Evolutionary conservation across 257 asterid species (phyloP).

Genomic region (Misopates orontium): DNA sequence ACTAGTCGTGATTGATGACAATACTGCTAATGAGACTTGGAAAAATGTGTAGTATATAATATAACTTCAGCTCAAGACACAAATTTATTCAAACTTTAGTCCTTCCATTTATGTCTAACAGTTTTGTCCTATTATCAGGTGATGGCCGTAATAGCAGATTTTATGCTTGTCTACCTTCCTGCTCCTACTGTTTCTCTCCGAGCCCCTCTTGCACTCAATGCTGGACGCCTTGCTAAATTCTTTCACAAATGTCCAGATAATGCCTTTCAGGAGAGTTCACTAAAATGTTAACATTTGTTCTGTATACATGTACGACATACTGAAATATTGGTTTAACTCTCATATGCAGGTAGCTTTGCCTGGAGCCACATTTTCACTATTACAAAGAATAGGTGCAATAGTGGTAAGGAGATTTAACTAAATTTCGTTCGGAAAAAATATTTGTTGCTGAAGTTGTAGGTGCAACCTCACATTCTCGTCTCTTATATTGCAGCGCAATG

Average conservation of each 20-base stretch:
- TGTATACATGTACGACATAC: conserved; percentile 2
- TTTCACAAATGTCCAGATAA: conserved; percentile 82
- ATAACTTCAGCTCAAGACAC: too few relatives aligned
- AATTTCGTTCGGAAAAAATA: neutral
- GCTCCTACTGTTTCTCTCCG: conserved; percentile 98
- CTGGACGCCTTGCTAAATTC: conserved; percentile 79
- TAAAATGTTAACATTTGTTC: neutral
- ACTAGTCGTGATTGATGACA: too few relatives aligned
- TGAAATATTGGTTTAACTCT: conserved; percentile 22
- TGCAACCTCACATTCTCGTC: conserved; percentile 18
- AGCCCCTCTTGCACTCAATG: conserved; percentile 61
- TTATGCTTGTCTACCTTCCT: conserved; percentile 96
- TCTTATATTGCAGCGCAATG: conserved; percentile 66
- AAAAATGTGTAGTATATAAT: too few relatives aligned
- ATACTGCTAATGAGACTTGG: too few relatives aligned
- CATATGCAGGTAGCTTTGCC: conserved; percentile 65
- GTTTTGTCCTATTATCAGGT: conserved; percentile 43
- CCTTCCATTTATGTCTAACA: too few relatives aligned
- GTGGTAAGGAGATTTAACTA: conserved; percentile 45
- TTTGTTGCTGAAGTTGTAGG: conserved; percentile 5
- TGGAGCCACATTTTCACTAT: conserved; percentile 68
- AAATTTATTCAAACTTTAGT: too few relatives aligned
- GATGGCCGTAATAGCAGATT: conserved; percentile 95
- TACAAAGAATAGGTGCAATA: conserved; percentile 88
- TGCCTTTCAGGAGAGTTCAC: conserved; percentile 74